Evolutionary conservation across 352 stramenopile genomes (phyloP).

Genomic region (Phytophthora melonis): DNA sequence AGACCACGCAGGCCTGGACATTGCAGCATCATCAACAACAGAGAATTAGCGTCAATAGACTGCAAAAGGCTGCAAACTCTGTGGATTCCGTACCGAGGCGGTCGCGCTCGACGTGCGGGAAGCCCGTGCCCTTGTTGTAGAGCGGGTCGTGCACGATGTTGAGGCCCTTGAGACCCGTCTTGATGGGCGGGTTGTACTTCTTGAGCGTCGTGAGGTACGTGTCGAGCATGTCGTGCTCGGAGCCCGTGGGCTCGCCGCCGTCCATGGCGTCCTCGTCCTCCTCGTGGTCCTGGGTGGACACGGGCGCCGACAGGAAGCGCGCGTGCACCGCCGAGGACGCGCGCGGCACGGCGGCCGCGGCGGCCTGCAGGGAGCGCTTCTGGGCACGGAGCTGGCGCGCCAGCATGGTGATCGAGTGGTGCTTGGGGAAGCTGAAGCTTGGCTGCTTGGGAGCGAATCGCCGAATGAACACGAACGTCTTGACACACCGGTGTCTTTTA

Average conservation of each 20-base stretch:
- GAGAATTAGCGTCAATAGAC: not conserved
- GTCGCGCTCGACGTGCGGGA: constrained; percentile 85
- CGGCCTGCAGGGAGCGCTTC: constrained; percentile 33
- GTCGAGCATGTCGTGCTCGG: constrained; percentile 56
- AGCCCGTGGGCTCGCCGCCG: constrained; percentile 30
- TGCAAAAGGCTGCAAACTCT: not conserved
- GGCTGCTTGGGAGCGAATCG: constrained; percentile 30
- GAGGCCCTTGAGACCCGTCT: constrained; percentile 79
- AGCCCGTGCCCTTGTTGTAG: constrained; percentile 92
- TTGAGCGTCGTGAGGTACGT: constrained; percentile 68
- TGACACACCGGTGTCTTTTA: not conserved
- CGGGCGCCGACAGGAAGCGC: constrained; percentile 37
- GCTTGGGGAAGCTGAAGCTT: constrained; percentile 23
- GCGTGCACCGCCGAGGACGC: constrained; percentile 22
- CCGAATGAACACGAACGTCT: constrained; percentile 31
- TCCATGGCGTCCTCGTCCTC: constrained; percentile 51
- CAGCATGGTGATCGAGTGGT: constrained; percentile 36
- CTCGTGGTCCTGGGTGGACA: constrained; percentile 43
- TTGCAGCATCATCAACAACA: constrained; percentile 9
- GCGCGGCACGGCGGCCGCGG: constrained; percentile 17
- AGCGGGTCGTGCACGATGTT: constrained; percentile 87
- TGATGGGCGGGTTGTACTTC: constrained; percentile 86
- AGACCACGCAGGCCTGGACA: constrained; percentile 78
- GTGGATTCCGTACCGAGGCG: constrained; percentile 62
- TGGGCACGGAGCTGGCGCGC: constrained; percentile 38